Base-by-base conservation (phyloP, 2,329 filamentous ascomycete species). In the Spiromastix sp. region DNA sequence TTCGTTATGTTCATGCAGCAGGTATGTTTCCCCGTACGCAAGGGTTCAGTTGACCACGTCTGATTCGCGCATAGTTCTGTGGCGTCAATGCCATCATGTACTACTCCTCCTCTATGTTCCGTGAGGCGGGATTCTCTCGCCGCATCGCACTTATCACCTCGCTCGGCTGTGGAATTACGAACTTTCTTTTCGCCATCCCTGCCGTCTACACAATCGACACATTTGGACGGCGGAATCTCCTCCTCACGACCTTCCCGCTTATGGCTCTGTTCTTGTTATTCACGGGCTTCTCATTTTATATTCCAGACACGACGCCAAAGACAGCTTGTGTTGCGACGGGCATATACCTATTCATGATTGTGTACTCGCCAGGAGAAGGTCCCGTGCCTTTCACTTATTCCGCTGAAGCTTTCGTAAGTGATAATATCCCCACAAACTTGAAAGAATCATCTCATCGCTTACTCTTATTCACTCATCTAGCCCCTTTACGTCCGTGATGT, bases 1-100 rank as follows among this genome's bases (percentile, higher is more conserved):
- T 76, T 77, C 2, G 82, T 89, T 46, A 93, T 93, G 84, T 76
- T 81, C 47, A 77, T 75, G 0, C 78, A 82, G 55, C 77, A 81
- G 55, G 77, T 81, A 70, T 79, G 76, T 46, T 71, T 70, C 28
- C 13, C 24, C 27, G 27, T 12, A 30, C 15, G 8, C 15, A 30
- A 8, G n/a, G 10, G 12, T 10, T 26, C 10, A 16, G 21, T n/a
- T 24, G 21, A 24, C 21, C 7, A 7, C 21, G 21, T 24, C 7
- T 24, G n/a, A 24, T 12, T 7, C 21, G 32, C 7, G 15, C 50
- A 51, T 17, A 43, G 60, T 38, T 78, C 56, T 81, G 37, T 43
- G 15, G 50, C 40, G 24, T 61, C 42, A 64, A 62, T 44, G 64
- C 57, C 44, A 69, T 70, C 39, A 75, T 77, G 4, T 82, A 82